A percentile compares a stretch with the other conserved stretches of the same genome.
Evolutionary conservation across 345 rosid species (phyloP).

Genomic region (Populus pruinosa): DNA sequence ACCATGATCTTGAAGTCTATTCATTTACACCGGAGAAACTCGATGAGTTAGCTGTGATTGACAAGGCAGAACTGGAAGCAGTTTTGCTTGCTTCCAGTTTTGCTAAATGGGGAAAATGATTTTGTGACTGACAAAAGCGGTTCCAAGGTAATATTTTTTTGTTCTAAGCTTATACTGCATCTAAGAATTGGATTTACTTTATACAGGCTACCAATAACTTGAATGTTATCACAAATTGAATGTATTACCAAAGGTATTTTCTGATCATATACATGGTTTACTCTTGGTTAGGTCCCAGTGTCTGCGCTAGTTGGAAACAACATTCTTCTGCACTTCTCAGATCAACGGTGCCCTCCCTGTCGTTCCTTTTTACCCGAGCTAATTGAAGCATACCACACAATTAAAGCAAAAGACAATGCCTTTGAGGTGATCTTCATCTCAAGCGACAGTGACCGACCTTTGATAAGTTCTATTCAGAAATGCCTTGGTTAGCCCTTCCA

Average conservation of each 20-base stretch:
- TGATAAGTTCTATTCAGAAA: conserved; percentile 43
- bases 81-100: conserved; percentile 54
- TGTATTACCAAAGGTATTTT: not conserved
- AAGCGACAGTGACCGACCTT: conserved; percentile 53
- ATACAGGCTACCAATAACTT: too few species aligned
- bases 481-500: conserved; percentile 79
- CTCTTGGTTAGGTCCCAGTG: conserved; percentile 40
- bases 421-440: conserved; percentile 60
- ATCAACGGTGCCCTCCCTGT: conserved; percentile 65
- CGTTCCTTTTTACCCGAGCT: conserved; percentile 62
- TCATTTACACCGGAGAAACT: conserved; percentile 64
- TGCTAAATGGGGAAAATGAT: conserved; percentile 56
- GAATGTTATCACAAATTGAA: too few species aligned
- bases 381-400: conserved; percentile 52
- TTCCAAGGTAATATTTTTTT: conserved; percentile 34
- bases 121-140: conserved; percentile 56
- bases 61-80: conserved; percentile 44
- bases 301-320: conserved; percentile 60
- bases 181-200: too few species aligned
- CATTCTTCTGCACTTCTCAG: conserved; percentile 69
- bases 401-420: conserved; percentile 45
- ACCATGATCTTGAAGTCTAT: conserved; percentile 55
- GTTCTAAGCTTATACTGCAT: not conserved
- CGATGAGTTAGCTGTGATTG: conserved; percentile 42
- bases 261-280: not conserved